Conservation (phyloP, 2,329 filamentous ascomycete species). For the Phialophora verrucosa region DNA sequence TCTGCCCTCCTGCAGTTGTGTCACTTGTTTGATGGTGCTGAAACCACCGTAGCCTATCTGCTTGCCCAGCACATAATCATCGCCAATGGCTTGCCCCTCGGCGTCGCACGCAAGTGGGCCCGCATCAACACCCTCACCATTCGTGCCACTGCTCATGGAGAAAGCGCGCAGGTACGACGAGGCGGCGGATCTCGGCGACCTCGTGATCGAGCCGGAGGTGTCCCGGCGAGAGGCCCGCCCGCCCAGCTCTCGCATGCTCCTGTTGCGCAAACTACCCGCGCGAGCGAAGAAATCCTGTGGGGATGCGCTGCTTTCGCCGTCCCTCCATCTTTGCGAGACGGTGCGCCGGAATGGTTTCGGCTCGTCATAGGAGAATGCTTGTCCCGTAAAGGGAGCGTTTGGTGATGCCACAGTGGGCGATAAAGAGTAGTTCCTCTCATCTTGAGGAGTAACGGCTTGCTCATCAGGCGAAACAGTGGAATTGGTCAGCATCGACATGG, state of each 20-base stretch:
- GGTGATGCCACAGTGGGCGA: slow-evolving; percentile 33
- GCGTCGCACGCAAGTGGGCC: slow-evolving; percentile 63
- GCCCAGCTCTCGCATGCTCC: slow-evolving; percentile 30
- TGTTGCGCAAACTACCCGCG: slow-evolving; percentile 38
- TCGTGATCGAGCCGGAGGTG: slow-evolving; percentile 47
- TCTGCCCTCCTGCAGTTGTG: slow-evolving; percentile 62
- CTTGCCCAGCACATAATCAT: slow-evolving; percentile 70
- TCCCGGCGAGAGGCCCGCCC: slow-evolving; percentile 35
- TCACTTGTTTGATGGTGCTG: slow-evolving; percentile 70
- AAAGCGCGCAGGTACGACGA: slow-evolving; percentile 58
- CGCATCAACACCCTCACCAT: slow-evolving; percentile 37
- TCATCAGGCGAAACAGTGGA: slow-evolving; percentile 35
- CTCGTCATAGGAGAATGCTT: slow-evolving; percentile 38
- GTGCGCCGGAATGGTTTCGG: slow-evolving; percentile 34
- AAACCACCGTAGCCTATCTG: slow-evolving; percentile 70
- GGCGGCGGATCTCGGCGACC: slow-evolving; percentile 62
- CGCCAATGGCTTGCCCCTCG: slow-evolving; percentile 70
- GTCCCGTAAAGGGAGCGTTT: slow-evolving; percentile 17
- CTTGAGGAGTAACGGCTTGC: slow-evolving; percentile 32
- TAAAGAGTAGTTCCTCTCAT: slow-evolving; percentile 24
- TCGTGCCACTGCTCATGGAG: slow-evolving; percentile 56
- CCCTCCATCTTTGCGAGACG: slow-evolving; percentile 39
- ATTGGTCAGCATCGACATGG: slow-evolving; percentile 35
- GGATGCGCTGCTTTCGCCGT: slow-evolving; percentile 45
- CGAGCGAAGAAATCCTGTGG: slow-evolving; percentile 43